These are phyloP conservation scores for Pyronema domesticum DNA, from an alignment of 495 filamentous ascomycete species.

Conservation along the genomic window DNA sequence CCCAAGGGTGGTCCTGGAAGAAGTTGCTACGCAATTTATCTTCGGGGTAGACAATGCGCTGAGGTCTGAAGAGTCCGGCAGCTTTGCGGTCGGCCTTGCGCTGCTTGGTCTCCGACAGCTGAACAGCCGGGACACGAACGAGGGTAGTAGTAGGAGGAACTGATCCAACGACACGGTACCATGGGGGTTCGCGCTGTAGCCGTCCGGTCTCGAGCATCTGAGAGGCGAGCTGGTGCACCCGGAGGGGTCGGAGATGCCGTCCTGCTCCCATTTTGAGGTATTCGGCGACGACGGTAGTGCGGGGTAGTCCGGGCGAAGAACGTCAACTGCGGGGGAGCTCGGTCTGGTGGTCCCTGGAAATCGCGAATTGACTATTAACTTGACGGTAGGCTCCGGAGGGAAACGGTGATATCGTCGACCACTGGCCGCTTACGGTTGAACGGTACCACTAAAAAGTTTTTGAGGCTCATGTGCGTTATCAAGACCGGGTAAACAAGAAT, in stretches of 20 bases:
- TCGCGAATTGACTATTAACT: background rate
- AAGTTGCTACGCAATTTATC: constrained; percentile 65
- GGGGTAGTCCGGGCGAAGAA: background rate
- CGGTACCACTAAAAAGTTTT: background rate
- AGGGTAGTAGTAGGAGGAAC: constrained; percentile 69
- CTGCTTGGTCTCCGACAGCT: constrained; percentile 35
- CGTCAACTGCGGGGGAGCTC: background rate
- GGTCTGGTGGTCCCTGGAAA: background rate
- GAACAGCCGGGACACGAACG: constrained; percentile 47
- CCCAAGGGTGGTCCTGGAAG: constrained; percentile 91
- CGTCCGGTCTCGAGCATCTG: constrained; percentile 34
- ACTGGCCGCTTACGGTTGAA: background rate
- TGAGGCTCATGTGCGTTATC: background rate
- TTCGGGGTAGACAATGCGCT: constrained; percentile 64
- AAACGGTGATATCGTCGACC: background rate
- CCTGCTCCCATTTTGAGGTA: background rate
- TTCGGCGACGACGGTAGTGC: background rate
- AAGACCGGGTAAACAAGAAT: background rate
- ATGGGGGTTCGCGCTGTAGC: constrained; percentile 40
- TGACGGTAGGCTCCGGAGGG: background rate
- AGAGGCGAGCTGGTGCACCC: constrained; percentile 50
- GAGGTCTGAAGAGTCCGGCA: constrained; percentile 62
- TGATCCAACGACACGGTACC: constrained; percentile 53
- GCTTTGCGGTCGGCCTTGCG: constrained; percentile 35
- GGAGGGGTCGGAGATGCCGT: constrained; percentile 41